Evolutionary conservation across 352 stramenopile species (phyloP), one percentile per base, ranked within the genome.

Genomic region (Phytopythium helicoides): DNA sequence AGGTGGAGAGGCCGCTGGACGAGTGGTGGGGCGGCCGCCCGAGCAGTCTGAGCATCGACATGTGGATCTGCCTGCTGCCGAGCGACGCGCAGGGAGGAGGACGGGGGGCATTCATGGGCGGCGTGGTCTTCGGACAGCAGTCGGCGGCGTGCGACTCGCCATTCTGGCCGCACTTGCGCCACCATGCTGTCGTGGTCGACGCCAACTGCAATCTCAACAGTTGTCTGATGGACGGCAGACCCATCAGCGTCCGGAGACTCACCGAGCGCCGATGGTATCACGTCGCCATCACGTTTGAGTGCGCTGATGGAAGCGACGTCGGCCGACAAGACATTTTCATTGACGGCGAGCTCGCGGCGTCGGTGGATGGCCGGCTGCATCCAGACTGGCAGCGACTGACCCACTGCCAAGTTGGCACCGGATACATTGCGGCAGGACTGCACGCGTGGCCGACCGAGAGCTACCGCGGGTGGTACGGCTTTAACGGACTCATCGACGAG

Each of bases 51-150:
- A 68, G 60, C 56, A 50, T 64, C 19, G 60, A 68, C 47, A 31
- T 63, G 6, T 68, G 60, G 60, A 60, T 68, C 41, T 64, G 55
- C n/a, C 16, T 64, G 10, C 45, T 68, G 34, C 56, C 60, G 26
- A 54, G 26, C 6, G 28, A n/a, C 9, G 6, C 31, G 11, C n/a
- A 1, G 15, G 26, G 19, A 40, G 0, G 7, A 18, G 8, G 56
- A 35, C 0, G 21, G 6, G 10, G 38, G 6, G 34, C 55, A 14
- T 34, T 37, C 37, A 18, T 48, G 12, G 60, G 60, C 35, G 60
- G 60, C 11, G 54, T 63, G 18, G 26, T 68, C 18, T 61, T 61
- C 22, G 60, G 55, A 25, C 37, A 56, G 7, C 55, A 68, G 45
- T 42, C 38, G 9, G 25, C 14, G 21, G 26, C 50, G 3, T 25